Percentiles rank a stretch among this genome's conserved stretches.
Evolutionary conservation across 1,139 yeast species (phyloP).

Genomic region (Nakaseomyces delphensis): DNA sequence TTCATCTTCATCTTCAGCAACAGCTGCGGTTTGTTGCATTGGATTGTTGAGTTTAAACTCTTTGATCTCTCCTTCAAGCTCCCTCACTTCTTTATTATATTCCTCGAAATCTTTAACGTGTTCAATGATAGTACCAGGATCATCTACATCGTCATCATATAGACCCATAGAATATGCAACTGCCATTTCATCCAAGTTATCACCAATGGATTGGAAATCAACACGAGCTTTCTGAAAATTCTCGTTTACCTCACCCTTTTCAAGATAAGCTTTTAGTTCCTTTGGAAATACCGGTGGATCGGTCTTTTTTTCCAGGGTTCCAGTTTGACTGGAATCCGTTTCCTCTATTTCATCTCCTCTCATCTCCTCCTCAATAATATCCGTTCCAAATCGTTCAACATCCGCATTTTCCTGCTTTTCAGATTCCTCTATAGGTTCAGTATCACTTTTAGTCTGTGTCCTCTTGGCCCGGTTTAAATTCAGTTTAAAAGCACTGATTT

Average conservation of each 20-base stretch:
- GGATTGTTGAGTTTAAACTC: conserved; percentile 22
- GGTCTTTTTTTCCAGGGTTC: background rate
- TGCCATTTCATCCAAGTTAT: conserved; percentile 49
- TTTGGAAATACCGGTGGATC: conserved; percentile 1
- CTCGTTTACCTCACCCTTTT: conserved; percentile 1
- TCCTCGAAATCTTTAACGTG: conserved; percentile 46
- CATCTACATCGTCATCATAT: conserved; percentile 52
- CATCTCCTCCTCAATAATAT: background rate
- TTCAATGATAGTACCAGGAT: conserved; percentile 51
- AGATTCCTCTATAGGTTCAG: conserved; percentile 1
- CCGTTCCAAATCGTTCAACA: background rate
- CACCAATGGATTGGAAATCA: conserved; percentile 38
- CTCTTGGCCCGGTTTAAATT: background rate
- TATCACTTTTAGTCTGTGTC: background rate
- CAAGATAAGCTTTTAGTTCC: conserved; percentile 7
- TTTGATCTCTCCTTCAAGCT: conserved; percentile 29
- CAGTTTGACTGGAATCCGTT: background rate
- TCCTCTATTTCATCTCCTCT: background rate
- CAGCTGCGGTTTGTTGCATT: conserved; percentile 25
- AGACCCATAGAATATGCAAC: conserved; percentile 51
- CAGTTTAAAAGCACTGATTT: background rate
- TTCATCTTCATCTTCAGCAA: conserved; percentile 20
- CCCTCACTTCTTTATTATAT: conserved; percentile 43
- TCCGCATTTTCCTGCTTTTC: background rate
- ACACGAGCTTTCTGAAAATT: conserved; percentile 24